A percentile compares a stretch with the other conserved stretches of the same genome.
Conservation (phyloP, 2,329 filamentous ascomycete genomes). For the Aspergillus ochraceus region DNA sequence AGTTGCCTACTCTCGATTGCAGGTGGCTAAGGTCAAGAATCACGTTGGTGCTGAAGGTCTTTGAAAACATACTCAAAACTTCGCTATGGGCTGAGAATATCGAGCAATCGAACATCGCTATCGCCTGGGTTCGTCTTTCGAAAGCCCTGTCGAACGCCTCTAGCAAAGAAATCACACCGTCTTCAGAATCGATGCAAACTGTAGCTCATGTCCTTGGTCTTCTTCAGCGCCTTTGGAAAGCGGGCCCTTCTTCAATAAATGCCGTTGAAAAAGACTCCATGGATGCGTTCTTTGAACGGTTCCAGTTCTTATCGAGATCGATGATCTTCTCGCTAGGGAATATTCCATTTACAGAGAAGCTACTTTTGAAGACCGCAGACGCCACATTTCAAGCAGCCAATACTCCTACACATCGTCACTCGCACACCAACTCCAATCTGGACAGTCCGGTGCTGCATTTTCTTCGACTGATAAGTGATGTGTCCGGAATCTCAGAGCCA, state of each 20-base stretch:
- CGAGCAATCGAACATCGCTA: slow-evolving; percentile 48
- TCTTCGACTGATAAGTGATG: slow-evolving; percentile 33
- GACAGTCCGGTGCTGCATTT: slow-evolving; percentile 42
- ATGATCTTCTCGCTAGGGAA: slow-evolving; percentile 53
- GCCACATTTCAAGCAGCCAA: slow-evolving; percentile 51
- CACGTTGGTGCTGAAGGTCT: slow-evolving; percentile 61
- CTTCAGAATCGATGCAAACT: slow-evolving; percentile 77
- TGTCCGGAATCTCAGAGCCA: slow-evolving; percentile 17
- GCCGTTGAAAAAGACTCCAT: slow-evolving; percentile 24
- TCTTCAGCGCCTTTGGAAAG: slow-evolving; percentile 68
- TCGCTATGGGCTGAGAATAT: slow-evolving; percentile 52
- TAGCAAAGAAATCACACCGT: slow-evolving; percentile 87
- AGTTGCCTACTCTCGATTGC: slow-evolving; percentile 79
- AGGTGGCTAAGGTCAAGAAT: slow-evolving; percentile 83
- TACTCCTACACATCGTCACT: slow-evolving; percentile 36
- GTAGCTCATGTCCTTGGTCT: slow-evolving; percentile 70
- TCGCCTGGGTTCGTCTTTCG: slow-evolving; percentile 62
- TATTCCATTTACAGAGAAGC: slow-evolving; percentile 52
- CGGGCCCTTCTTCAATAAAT: slow-evolving; percentile 46
- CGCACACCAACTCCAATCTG: slow-evolving; percentile 26
- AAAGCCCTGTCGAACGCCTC: slow-evolving; percentile 61
- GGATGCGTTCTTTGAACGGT: slow-evolving; percentile 49
- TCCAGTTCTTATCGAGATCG: slow-evolving; percentile 52
- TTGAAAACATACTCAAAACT: slow-evolving; percentile 55
- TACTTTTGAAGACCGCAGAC: slow-evolving; percentile 54